Percentiles rank a stretch among this genome's conserved stretches.
These are phyloP conservation scores for Camelina laxa DNA, from an alignment of 345 rosid genomes.

Conservation along the genomic window DNA sequence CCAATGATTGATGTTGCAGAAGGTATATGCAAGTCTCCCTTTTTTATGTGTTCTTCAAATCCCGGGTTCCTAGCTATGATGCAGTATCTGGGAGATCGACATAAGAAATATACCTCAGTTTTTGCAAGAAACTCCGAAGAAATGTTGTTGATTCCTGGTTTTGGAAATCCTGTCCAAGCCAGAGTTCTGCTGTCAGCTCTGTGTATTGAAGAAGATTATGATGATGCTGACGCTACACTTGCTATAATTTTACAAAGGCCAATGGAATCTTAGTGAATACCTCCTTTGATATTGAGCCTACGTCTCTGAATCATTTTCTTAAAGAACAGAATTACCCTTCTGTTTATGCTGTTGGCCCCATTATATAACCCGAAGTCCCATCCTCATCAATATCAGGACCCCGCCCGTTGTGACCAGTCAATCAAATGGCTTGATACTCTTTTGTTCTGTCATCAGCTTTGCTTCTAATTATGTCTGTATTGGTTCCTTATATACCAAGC, in stretches of 20 bases:
- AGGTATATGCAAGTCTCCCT: slow-evolving; percentile 46
- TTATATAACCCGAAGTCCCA: slow-evolving; percentile 43
- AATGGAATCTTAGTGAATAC: slow-evolving; percentile 54
- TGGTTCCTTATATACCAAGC: no score
- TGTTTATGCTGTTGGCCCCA: slow-evolving; percentile 54
- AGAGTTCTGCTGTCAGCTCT: slow-evolving; percentile 48
- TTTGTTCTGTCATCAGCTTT: no score
- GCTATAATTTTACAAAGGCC: slow-evolving; percentile 49
- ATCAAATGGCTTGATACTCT: slow-evolving; percentile 56
- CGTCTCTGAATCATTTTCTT: slow-evolving; percentile 42
- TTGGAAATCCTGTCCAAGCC: slow-evolving; percentile 49
- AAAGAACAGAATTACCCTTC: slow-evolving; percentile 39
- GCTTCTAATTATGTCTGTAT: no score
- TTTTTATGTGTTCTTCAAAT: slow-evolving; percentile 51
- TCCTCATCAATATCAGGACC: slow-evolving; percentile 46
- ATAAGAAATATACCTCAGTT: slow-evolving; percentile 37
- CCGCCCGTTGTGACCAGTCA: slow-evolving; percentile 31
- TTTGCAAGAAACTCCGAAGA: slow-evolving; percentile 35
- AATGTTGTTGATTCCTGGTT: slow-evolving; percentile 45
- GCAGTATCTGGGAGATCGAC: slow-evolving; percentile 46
- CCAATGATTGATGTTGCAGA: slow-evolving; percentile 51
- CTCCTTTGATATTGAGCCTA: slow-evolving; percentile 53
- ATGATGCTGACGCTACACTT: slow-evolving; percentile 38
- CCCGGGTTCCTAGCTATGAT: slow-evolving; percentile 52
- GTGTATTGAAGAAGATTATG: slow-evolving; percentile 49